Base-by-base conservation (phyloP, 2,329 filamentous ascomycete genomes). In the Teratosphaeriaceae sp. region DNA sequence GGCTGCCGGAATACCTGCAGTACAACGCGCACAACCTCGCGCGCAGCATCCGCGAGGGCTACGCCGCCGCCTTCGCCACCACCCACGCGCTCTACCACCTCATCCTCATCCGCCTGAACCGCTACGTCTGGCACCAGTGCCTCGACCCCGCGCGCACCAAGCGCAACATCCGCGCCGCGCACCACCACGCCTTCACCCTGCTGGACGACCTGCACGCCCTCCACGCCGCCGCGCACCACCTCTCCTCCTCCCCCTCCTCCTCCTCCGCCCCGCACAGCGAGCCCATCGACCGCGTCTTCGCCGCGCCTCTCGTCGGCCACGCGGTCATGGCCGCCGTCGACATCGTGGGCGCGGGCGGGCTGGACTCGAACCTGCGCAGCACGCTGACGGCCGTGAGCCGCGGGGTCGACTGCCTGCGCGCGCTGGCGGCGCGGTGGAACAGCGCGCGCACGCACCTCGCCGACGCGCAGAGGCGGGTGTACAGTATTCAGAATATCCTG, bases 31-130 rank as follows among this genome's bases (percentile, higher is more conserved):
- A 71, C 42, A 85, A 83, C 44, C 65, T 85, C 12, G 72, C 78
- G 34, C 66, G 68, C 22, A 76, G 74, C 31, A 70, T 77, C 5
- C 63, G 70, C 12, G 64, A 67, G 22, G 73, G 74, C 20, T 76
- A 74, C 50, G 67, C 74, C 1, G 79, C 79, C 4, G 71, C 73
- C 0, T 82, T 81, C 55, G 64, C 84, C 42, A 76, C 74, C 1
- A 75, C 84, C 61, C 82, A 86, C 59, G 66, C 82, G 21, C 65
- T 85, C n/a, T 82, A 82, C 58, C 75, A 83, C 57, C 73, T 78
- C 36, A 72, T 79, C 1, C 63, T 79, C 53, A 75, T 85, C 62
- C 79, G 80, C 50, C 67, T 85, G 22, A 81, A 83, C 52, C 75
- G 84, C 29, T 76, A 83, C 53, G 71, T 72, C 11, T 68, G 70